Evolutionary conservation across 352 stramenopile genomes (phyloP).

Genomic region (Pythium dissimile): DNA sequence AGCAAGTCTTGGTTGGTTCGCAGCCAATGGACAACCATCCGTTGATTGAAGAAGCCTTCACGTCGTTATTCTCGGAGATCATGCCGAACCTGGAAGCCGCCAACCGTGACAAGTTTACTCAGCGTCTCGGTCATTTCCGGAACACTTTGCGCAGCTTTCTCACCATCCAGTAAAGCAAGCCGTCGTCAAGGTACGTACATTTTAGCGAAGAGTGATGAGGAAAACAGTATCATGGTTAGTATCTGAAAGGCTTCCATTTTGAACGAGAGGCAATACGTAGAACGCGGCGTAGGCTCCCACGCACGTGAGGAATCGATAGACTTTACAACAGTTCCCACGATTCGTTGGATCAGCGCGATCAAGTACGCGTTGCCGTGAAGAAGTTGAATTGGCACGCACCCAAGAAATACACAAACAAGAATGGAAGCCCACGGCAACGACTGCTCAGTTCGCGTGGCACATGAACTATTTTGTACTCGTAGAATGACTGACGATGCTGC

Average conservation of each 20-base stretch:
- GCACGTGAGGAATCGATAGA: not conserved
- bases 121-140: slow-evolving; percentile 96
- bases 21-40: slow-evolving; percentile 92
- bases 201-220: not conserved
- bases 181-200: slow-evolving; percentile 1
- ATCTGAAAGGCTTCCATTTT: slow-evolving; percentile 11
- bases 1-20: slow-evolving; percentile 93
- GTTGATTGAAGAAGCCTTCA: slow-evolving; percentile 95
- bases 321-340: not conserved
- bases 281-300: too few relatives aligned
- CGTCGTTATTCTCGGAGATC: slow-evolving; percentile 94
- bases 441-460: too few relatives aligned
- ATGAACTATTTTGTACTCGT: too few relatives aligned
- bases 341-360: too few relatives aligned
- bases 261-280: too few relatives aligned
- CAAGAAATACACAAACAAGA: slow-evolving; percentile 13
- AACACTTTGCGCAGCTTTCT: slow-evolving; percentile 94
- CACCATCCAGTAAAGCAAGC: slow-evolving; percentile 59
- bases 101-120: slow-evolving; percentile 98
- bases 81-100: slow-evolving; percentile 94
- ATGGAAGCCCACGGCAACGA: too few relatives aligned
- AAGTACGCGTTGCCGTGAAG: not conserved
- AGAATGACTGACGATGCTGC: not conserved
- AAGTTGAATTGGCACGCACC: not conserved
- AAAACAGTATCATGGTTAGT: slow-evolving; percentile 11